Base-by-base conservation (phyloP, 352 stramenopile species). In the Phytopythium mirpurense region DNA sequence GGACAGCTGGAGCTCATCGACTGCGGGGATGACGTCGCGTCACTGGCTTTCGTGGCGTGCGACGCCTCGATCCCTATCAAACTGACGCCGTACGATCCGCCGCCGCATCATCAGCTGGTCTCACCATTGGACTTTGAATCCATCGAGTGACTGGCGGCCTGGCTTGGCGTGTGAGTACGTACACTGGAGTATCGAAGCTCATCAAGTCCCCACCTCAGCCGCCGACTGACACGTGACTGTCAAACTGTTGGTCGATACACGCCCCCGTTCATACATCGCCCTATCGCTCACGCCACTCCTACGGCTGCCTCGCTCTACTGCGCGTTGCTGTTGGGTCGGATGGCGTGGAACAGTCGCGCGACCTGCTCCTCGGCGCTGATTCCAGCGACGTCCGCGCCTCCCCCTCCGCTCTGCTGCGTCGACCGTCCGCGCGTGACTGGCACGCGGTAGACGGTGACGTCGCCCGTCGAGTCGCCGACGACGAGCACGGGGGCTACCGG, bases 381-480 rank as follows among this genome's bases (percentile, higher is more conserved):
- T 2, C 40, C 40, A 15, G 19, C 21, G 29, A 32, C 29, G 29
- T 32, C 29, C 29, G 29, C 41, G 68, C 52, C 18, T 43, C 7
- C 8, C 68, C 52, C 18, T 43, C 7, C 8, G 32, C 36, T 16
- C 38, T 48, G n/a, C 57, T 54, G 3, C 24, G 51, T 18, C 70
- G 60, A 53, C 76, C 15, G 54, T 36, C 57, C 66, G 63, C 10
- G 68, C 10, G 32, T 51, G 32, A 18, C 61, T 0, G 72, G 74
- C 3, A 92, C 74, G 46, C 83, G 73, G 38, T 90, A 92, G 2
- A 92, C 77, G 0, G 73, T 86, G 15, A 92, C 80, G 19, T 90
- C 72, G 10, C 83, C 82, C 8, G 67, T 86, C 10, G 78, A 86
- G 54, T 94, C 83, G 29, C 83, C 82, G 5, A 91, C 79, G 5